Evolutionary conservation across 164 flowering plant species (phyloP).

Genomic region (Dillenia turbinata): DNA sequence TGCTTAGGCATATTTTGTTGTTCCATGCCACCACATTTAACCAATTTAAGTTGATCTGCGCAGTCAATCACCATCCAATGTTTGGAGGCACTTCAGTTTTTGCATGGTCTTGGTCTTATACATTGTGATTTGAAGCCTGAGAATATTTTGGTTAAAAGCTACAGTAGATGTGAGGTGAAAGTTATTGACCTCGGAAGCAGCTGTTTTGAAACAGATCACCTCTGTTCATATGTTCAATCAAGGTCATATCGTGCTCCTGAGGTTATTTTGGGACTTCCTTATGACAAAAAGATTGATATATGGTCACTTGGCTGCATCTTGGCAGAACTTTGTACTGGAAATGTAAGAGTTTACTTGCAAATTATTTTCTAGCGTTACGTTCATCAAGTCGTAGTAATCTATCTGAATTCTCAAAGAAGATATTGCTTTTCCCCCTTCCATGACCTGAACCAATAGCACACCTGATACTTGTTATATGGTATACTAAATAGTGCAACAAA

Average conservation of each 20-base stretch:
- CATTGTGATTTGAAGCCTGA: conserved; percentile 99
- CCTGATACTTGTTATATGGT: too few relatives aligned
- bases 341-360: conserved; percentile 51
- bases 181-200: conserved; percentile 99
- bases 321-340: conserved; percentile 98
- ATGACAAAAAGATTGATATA: conserved; percentile 92
- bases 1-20: conserved; percentile 1
- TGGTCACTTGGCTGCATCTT: conserved; percentile 99
- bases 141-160: conserved; percentile 96
- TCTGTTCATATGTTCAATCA: conserved; percentile 99
- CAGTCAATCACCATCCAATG: conserved; percentile 98
- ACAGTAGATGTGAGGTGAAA: conserved; percentile 98
- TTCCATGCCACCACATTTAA: conserved; percentile 10
- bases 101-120: conserved; percentile 96
- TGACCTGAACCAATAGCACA: too few relatives aligned
- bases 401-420: too few relatives aligned
- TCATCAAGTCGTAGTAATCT: too few relatives aligned
- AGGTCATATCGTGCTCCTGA: conserved; percentile 99
- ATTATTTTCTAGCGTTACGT: background rate
- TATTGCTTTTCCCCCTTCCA: too few relatives aligned
- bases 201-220: conserved; percentile 97
- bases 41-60: conserved; percentile 21
- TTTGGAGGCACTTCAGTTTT: conserved; percentile 89
- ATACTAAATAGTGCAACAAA: too few relatives aligned
- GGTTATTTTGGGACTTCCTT: conserved; percentile 91